Conservation (phyloP, 768 basidiomycete species). For the Leucocoprinus sp. region DNA sequence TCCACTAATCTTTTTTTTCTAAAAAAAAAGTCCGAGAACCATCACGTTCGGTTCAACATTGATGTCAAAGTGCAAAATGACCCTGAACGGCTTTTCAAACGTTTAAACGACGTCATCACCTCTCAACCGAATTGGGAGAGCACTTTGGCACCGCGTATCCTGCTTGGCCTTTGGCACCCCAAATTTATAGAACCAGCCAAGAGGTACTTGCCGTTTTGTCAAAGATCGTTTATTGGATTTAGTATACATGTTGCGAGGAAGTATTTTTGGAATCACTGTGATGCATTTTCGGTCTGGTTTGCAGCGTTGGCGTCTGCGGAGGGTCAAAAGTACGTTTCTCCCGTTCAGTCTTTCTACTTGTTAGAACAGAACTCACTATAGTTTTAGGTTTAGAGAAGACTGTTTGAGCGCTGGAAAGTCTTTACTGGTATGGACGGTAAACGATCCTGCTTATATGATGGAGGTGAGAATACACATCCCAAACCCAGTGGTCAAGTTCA, state of each 20-base stretch:
- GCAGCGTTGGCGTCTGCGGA: constrained; percentile 58
- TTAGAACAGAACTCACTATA: neutral
- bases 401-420: constrained; percentile 75
- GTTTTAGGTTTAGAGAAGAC: constrained; percentile 64
- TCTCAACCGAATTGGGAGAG: constrained; percentile 66
- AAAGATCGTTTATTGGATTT: constrained; percentile 77
- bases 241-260: constrained; percentile 64
- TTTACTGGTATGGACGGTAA: constrained; percentile 96
- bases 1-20: neutral
- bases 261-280: constrained; percentile 85
- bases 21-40: constrained; percentile 53
- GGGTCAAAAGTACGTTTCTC: constrained; percentile 53
- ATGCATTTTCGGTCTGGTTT: constrained; percentile 84
- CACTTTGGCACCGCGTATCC: constrained; percentile 66
- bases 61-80: constrained; percentile 95
- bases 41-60: constrained; percentile 72
- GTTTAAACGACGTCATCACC: constrained; percentile 66
- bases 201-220: constrained; percentile 69
- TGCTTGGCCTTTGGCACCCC: constrained; percentile 88
- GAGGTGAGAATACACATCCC: too few relatives aligned
- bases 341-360: neutral
- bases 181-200: constrained; percentile 76
- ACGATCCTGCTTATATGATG: constrained; percentile 82
- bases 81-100: constrained; percentile 68
- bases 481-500: too few relatives aligned